phyloP scores from a whole-genome alignment of 345 rosid genomes.

The Erysimum cheiranthoides region DNA sequence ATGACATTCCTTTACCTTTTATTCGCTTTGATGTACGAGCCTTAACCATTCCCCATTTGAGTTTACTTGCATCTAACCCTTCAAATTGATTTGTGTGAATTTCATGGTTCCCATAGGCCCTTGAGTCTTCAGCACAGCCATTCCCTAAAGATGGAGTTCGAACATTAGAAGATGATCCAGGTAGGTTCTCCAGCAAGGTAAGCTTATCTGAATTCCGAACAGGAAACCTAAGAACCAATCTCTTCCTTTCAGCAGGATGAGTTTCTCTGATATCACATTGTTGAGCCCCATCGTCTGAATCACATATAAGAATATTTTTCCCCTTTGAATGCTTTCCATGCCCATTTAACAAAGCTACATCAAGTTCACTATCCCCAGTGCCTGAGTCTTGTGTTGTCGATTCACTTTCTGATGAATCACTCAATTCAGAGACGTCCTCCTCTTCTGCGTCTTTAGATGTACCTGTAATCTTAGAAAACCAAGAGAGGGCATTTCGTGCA shows the following conservation, averaged over 20 bases:
- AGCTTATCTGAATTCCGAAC: conserved; percentile 59
- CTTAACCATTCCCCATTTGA: conserved; percentile 90
- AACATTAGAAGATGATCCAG: conserved; percentile 58
- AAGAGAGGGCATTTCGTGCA: conserved; percentile 87
- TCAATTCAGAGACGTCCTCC: conserved; percentile 65
- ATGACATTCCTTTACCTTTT: conserved; percentile 58
- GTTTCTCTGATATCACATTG: conserved; percentile 53
- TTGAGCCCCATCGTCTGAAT: conserved; percentile 53
- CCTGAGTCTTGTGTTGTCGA: conserved; percentile 63
- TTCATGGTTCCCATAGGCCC: conserved; percentile 47
- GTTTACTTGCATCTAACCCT: conserved; percentile 58
- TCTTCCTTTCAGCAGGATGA: conserved; percentile 63
- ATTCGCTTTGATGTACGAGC: conserved; percentile 77
- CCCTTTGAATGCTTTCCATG: conserved; percentile 69
- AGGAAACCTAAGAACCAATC: conserved; percentile 82
- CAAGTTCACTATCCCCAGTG: conserved; percentile 71
- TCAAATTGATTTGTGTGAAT: conserved; percentile 48
- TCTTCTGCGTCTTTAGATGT: conserved; percentile 76
- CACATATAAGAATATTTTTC: conserved; percentile 62
- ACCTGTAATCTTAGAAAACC: conserved; percentile 86
- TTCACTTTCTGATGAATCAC: conserved; percentile 76
- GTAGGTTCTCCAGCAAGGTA: conserved; percentile 47
- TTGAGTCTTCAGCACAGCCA: conserved; percentile 40
- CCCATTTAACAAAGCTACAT: conserved; percentile 56
- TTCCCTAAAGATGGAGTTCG: conserved; percentile 45